Evolutionary conservation across 116 monocot species (phyloP).

Genomic region (Dioscorea cayenensis): DNA sequence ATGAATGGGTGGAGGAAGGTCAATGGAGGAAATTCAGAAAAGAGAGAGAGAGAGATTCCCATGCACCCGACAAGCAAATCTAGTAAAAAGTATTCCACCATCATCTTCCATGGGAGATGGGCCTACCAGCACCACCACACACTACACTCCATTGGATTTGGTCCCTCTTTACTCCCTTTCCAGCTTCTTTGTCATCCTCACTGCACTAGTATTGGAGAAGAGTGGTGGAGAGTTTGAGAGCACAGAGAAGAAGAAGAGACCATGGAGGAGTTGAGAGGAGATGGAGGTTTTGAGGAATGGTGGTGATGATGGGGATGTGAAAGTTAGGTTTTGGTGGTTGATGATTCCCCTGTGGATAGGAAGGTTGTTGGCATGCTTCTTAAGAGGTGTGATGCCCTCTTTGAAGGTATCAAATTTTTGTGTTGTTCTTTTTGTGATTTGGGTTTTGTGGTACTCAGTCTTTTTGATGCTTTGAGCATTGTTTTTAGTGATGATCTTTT

Average conservation of each 20-base stretch:
- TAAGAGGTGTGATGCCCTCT: slow-evolving; percentile 31
- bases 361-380: slow-evolving; percentile 57
- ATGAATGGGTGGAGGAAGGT: too few relatives aligned
- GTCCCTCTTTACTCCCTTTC: not conserved
- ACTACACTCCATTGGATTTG: not conserved
- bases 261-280: slow-evolving; percentile 6
- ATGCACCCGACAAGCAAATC: slow-evolving; percentile 14
- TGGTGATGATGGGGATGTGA: not conserved
- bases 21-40: too few relatives aligned
- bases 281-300: slow-evolving; percentile 4
- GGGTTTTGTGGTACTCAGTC: not conserved
- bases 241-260: not conserved
- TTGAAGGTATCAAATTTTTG: slow-evolving; percentile 24
- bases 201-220: too few relatives aligned
- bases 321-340: slow-evolving; percentile 64
- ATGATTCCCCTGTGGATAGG: slow-evolving; percentile 61
- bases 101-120: not conserved
- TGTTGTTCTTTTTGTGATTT: not conserved
- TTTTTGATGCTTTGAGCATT: not conserved
- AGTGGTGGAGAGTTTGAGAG: not conserved
- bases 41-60: slow-evolving; percentile 3
- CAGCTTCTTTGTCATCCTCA: not conserved
- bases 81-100: slow-evolving; percentile 1
- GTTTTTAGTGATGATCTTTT: not conserved
- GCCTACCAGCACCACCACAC: not conserved